Evolutionary conservation across 495 filamentous ascomycete species (phyloP).

Genomic region (Penicillium psychrofluorescens): DNA sequence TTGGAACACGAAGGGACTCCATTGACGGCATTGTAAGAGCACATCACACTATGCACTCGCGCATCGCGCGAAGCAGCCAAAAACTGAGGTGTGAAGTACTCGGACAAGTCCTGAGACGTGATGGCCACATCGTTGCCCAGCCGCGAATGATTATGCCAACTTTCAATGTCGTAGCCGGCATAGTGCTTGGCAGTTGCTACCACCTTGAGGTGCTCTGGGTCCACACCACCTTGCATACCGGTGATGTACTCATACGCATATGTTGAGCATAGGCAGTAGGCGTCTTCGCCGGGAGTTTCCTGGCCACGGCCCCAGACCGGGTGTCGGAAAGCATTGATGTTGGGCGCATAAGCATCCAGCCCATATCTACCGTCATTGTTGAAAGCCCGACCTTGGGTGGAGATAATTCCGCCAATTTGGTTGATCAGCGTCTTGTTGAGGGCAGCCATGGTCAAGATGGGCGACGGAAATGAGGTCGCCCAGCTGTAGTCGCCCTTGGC

Average conservation of each 20-base stretch:
- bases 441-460: constrained; percentile 52
- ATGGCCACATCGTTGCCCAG: constrained; percentile 52
- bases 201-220: constrained; percentile 42
- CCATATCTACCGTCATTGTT: constrained; percentile 52
- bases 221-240: constrained; percentile 50
- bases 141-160: constrained; percentile 44
- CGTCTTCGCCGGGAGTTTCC: constrained; percentile 59
- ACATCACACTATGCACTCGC: constrained; percentile 51
- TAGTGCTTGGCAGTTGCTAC: constrained; percentile 60
- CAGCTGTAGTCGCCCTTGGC: constrained; percentile 45
- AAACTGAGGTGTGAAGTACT: constrained; percentile 41
- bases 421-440: constrained; percentile 55
- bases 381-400: constrained; percentile 61
- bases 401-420: constrained; percentile 48
- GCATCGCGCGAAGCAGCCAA: constrained; percentile 38
- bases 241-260: constrained; percentile 54
- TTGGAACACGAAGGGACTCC: constrained; percentile 51
- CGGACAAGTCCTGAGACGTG: constrained; percentile 45
- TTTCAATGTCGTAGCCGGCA: constrained; percentile 60
- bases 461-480: constrained; percentile 56
- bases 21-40: constrained; percentile 55
- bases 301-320: constrained; percentile 56
- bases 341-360: constrained; percentile 59
- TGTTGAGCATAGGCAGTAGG: constrained; percentile 41
- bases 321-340: constrained; percentile 62